Conservation (phyloP, 805 yeast genomes). For the Hanseniaspora valbyensis region DNA sequence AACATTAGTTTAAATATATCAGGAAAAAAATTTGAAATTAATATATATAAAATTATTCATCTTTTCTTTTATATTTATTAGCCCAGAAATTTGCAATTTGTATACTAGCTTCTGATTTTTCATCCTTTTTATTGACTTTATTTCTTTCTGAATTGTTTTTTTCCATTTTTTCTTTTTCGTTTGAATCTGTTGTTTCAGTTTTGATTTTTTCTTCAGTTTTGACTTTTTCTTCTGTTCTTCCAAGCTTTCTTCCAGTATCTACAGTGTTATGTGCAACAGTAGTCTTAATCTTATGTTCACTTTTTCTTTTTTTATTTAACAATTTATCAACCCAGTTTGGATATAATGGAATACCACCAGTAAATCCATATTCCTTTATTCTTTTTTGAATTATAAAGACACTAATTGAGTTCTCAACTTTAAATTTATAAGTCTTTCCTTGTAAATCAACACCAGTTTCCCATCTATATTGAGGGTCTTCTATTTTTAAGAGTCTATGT, state of each 20-base stretch:
- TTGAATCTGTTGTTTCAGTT: too few species aligned
- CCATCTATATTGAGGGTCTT: neutral
- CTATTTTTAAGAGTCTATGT: neutral
- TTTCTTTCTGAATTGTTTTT: neutral
- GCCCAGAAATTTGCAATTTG: slow-evolving; percentile 8
- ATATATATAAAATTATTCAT: neutral
- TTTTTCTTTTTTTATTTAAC: neutral
- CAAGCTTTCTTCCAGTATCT: neutral
- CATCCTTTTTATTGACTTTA: neutral
- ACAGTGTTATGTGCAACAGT: neutral
- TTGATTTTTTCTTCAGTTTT: neutral
- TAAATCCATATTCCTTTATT: slow-evolving; percentile 8
- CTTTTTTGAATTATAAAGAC: neutral
- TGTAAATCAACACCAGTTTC: neutral
- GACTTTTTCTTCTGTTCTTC: neutral
- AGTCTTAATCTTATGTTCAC: neutral
- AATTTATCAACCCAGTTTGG: slow-evolving; percentile 10
- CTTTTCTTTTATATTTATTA: neutral
- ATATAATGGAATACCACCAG: slow-evolving; percentile 11
- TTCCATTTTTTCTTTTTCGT: too few species aligned
- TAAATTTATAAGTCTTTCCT: neutral
- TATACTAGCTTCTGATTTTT: neutral
- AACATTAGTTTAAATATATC: too few species aligned
- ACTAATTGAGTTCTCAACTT: neutral
- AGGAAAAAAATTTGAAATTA: too few species aligned